A percentile compares a stretch with the other conserved stretches of the same genome.
phyloP scores from a whole-genome alignment of 1,284 basidiomycete species.

The Boletellus deceptivus region DNA sequence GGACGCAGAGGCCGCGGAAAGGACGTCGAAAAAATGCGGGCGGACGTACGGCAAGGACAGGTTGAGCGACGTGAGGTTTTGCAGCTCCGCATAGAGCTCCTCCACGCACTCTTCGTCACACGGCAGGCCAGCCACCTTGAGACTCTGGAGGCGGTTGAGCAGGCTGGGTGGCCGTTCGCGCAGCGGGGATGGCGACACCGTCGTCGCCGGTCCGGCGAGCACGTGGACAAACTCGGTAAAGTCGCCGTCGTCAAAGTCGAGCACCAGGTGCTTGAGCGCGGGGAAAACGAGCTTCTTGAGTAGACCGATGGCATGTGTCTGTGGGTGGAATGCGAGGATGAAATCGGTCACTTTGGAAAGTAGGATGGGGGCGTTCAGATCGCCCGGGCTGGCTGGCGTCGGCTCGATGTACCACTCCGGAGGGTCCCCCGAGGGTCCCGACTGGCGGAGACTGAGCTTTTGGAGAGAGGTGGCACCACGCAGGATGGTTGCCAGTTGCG shows the following conservation, averaged over 20 bases:
- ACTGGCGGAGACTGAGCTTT: slow-evolving; percentile 46
- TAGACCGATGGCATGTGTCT: slow-evolving; percentile 44
- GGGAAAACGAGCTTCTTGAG: slow-evolving; percentile 49
- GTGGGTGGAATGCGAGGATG: slow-evolving; percentile 46
- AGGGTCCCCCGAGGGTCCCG: slow-evolving; percentile 48
- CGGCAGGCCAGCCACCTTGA: slow-evolving; percentile 50
- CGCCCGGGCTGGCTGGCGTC: slow-evolving; percentile 17
- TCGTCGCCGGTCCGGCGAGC: slow-evolving; percentile 33
- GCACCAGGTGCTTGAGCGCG: slow-evolving; percentile 42
- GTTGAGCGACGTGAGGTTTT: slow-evolving; percentile 41
- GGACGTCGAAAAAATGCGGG: slow-evolving; percentile 40
- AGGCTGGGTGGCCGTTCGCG: slow-evolving; percentile 38
- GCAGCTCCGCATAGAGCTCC: slow-evolving; percentile 44
- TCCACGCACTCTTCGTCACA: slow-evolving; percentile 36
- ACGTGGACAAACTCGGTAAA: slow-evolving; percentile 45
- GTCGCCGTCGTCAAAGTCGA: slow-evolving; percentile 54
- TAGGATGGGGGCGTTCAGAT: slow-evolving; percentile 38
- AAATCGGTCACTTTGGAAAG: slow-evolving; percentile 50
- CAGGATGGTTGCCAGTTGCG: slow-evolving; percentile 48
- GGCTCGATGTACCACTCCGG: slow-evolving; percentile 35
- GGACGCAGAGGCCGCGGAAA: slow-evolving; percentile 25
- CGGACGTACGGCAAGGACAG: slow-evolving; percentile 35
- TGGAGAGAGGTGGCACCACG: slow-evolving; percentile 47
- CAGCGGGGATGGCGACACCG: slow-evolving; percentile 29
- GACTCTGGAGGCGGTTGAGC: slow-evolving; percentile 42